phyloP scores from a whole-genome alignment of 2,329 filamentous ascomycete species.

The Phyllosticta citribraziliensis region DNA sequence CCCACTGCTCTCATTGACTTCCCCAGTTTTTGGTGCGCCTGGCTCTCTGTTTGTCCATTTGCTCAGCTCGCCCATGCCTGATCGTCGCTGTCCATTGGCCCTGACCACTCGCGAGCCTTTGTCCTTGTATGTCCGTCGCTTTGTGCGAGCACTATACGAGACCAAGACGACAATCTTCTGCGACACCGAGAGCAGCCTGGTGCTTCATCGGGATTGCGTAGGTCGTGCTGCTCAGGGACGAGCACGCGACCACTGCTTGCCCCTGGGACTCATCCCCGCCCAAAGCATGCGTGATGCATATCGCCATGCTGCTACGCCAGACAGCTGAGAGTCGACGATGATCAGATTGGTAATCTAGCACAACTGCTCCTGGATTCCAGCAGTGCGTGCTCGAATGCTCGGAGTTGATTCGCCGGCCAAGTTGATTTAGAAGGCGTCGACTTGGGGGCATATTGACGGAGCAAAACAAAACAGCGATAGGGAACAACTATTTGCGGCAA shows the following conservation, averaged over 20 bases:
- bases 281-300: not conserved
- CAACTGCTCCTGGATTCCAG: not conserved
- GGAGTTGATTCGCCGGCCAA: not conserved
- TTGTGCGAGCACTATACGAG: no score
- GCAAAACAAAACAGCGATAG: not conserved
- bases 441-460: not conserved
- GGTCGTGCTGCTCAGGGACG: not conserved
- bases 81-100: not conserved
- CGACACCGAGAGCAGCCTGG: no score
- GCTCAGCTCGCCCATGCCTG: not conserved
- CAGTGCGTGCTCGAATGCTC: not conserved
- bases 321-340: no score
- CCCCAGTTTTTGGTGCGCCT: constrained; percentile 10
- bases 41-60: not conserved
- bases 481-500: no score
- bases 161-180: no score
- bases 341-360: no score
- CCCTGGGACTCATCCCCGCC: not conserved
- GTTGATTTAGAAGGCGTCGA: not conserved
- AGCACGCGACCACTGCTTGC: not conserved
- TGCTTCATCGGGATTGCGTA: no score
- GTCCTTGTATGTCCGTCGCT: no score
- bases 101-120: not conserved
- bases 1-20: constrained; percentile 8
- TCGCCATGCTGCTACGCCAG: not conserved